A percentile compares a stretch with the other conserved stretches of the same genome.
These are phyloP conservation scores for Lasiosphaeria hispida DNA, from an alignment of 495 filamentous ascomycete species.

Conservation along the genomic window DNA sequence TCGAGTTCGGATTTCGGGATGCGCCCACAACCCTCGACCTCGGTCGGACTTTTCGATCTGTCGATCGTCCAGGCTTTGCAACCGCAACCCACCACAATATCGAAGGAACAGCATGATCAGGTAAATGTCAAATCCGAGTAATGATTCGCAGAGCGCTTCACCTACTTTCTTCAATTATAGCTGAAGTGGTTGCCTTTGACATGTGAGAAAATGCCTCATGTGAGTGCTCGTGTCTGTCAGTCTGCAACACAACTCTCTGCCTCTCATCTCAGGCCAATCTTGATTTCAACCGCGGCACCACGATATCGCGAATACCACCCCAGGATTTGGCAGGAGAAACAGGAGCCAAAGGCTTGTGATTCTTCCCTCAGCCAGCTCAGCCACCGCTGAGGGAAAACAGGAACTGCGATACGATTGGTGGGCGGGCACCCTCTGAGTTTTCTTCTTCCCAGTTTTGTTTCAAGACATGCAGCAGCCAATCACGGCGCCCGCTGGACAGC, in stretches of 20 bases:
- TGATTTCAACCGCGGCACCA: neutral
- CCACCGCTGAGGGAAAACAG: constrained; percentile 2
- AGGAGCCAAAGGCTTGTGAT: constrained; percentile 4
- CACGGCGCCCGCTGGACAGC: constrained; percentile 13
- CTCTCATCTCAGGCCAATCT: neutral
- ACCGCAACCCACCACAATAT: neutral
- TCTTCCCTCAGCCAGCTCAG: constrained; percentile 8
- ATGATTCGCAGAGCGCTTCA: neutral
- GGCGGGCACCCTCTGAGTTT: neutral
- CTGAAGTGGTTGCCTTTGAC: neutral
- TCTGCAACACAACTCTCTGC: neutral
- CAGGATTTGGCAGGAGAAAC: neutral
- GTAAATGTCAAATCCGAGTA: neutral
- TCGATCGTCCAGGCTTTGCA: neutral
- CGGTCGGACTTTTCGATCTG: neutral
- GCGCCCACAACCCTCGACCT: neutral
- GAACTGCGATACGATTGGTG: constrained; percentile 3
- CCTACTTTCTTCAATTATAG: neutral
- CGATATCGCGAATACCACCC: neutral
- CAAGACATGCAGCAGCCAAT: constrained; percentile 21
- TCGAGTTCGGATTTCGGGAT: neutral
- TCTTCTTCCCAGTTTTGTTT: constrained; percentile 9
- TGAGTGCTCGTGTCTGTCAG: neutral
- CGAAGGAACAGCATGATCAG: neutral
- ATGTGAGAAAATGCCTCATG: neutral